Conservation (phyloP, 108 stramenopile genomes). For the Thalassiosira profunda region DNA sequence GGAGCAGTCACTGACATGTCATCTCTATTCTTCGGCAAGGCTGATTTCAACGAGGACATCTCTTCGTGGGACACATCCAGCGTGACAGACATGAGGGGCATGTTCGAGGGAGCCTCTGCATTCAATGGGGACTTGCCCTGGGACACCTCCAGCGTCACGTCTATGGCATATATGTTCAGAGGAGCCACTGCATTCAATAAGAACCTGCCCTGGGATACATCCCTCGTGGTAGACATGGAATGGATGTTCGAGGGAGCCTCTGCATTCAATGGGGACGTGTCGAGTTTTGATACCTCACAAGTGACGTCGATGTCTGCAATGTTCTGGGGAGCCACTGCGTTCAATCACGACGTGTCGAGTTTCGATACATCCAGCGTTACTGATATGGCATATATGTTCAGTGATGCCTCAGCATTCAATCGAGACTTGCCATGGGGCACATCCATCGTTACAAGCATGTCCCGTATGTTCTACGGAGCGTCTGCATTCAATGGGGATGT, state of each 20-base stretch:
- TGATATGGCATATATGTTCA: not conserved
- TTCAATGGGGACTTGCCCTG: slow-evolving; percentile 34
- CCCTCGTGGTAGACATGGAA: no score
- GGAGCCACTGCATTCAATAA: no score
- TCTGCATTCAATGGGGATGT: slow-evolving; percentile 35
- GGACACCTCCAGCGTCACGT: slow-evolving; percentile 32
- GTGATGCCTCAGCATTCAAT: slow-evolving; percentile 27
- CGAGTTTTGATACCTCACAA: no score
- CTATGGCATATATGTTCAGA: not conserved
- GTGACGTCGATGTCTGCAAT: no score
- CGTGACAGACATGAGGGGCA: slow-evolving; percentile 19
- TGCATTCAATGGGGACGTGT: not conserved
- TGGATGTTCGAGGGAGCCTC: no score
- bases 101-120: slow-evolving; percentile 16
- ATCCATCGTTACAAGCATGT: slow-evolving; percentile 23
- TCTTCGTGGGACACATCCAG: slow-evolving; percentile 42
- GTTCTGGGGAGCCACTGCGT: not conserved
- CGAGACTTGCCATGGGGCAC: slow-evolving; percentile 41
- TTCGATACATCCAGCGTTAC: not conserved
- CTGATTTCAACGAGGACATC: slow-evolving; percentile 18
- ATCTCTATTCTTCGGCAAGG: slow-evolving; percentile 9
- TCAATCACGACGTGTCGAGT: not conserved
- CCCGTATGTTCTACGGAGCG: slow-evolving; percentile 36
- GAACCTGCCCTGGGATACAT: no score
- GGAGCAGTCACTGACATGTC: slow-evolving; percentile 12